phyloP scores from a whole-genome alignment of 495 filamentous ascomycete genomes.

The Hypoxylon rickii region DNA sequence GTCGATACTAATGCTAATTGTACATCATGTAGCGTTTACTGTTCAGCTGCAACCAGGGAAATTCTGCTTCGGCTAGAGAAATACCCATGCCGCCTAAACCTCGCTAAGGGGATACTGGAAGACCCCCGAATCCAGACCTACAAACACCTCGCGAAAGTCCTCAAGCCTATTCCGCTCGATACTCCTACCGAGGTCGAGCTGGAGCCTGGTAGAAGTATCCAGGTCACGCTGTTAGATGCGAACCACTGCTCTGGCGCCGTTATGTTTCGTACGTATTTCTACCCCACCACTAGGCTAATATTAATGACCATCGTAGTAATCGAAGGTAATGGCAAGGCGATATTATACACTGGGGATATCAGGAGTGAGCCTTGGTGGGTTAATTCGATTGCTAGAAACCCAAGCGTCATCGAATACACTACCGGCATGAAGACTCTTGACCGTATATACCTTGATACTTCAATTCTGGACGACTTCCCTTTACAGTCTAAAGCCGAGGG shows the following conservation, averaged over 20 bases:
- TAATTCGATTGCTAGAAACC: conserved; percentile 65
- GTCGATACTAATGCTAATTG: conserved; percentile 4
- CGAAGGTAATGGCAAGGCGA: conserved; percentile 72
- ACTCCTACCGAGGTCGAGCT: conserved; percentile 82
- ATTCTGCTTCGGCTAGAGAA: conserved; percentile 77
- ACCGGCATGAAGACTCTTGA: conserved; percentile 68
- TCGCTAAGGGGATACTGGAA: conserved; percentile 76
- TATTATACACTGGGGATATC: conserved; percentile 93
- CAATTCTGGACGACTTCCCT: conserved; percentile 59
- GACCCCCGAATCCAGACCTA: conserved; percentile 65
- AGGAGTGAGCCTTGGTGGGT: conserved; percentile 68
- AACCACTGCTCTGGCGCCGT: conserved; percentile 93
- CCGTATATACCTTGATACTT: conserved; percentile 87
- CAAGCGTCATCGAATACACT: conserved; percentile 75
- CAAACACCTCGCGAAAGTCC: conserved; percentile 71
- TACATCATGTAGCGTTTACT: conserved; percentile 68
- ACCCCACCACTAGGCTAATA: not conserved
- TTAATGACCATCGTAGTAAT: conserved; percentile 58
- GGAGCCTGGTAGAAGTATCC: conserved; percentile 64
- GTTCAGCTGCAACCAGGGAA: conserved; percentile 81
- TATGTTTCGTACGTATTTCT: conserved; percentile 67
- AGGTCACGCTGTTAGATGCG: conserved; percentile 85
- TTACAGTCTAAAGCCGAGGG: conserved; percentile 71
- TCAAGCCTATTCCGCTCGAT: conserved; percentile 83
- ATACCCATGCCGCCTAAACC: conserved; percentile 78